Base-by-base conservation (phyloP, 2,329 filamentous ascomycete species). In the Botrytis hyacinthi region DNA sequence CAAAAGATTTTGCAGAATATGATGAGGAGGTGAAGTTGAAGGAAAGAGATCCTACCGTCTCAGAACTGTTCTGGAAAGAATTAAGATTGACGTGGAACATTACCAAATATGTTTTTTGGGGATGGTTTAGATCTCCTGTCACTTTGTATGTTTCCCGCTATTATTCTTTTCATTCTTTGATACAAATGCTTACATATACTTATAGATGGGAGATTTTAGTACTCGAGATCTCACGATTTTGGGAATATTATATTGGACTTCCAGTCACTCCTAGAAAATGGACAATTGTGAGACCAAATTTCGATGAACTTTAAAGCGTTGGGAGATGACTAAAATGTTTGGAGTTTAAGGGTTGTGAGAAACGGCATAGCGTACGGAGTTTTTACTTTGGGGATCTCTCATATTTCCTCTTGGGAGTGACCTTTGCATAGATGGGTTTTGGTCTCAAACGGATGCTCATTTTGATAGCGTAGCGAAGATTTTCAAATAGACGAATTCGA, bases 61-160 rank as follows among this genome's bases (percentile, higher is more conserved):
- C 81, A 66, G 90, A 94, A 35, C 83, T 86, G 10, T 85, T 95
- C 75, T 84, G 85, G 77, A 82, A 86, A 0, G 95, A 98, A 82
- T 82, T 91, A 44, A 81, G 83, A 8, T 83, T 90, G 26, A 86
- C 97, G 20, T 88, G 85, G 79, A 85, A 86, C 73, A 90, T 90
- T 0, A 85, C 89, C 66, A 87, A 88, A 77, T 89, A 90, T 78
- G 90, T 98, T 2, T 37, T 96, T 14, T 86, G 82, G 76, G 88
- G 88, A 74, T 99, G 94, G 93, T 72, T 90, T 9, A 83, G 86
- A 35, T 84, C 94, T 66, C 95, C 95, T 0, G 85, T 83, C 63
- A 87, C 87, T 75, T 73, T 92, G 92, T 96, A 87, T 89, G 93
- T 74, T 26, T 16, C 42, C 61, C 54, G 6, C 32, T 26, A 42